Percentiles rank a stretch among this genome's conserved stretches.
phyloP scores from a whole-genome alignment of 805 yeast genomes.

The Helenozyma rhizophorensis region DNA sequence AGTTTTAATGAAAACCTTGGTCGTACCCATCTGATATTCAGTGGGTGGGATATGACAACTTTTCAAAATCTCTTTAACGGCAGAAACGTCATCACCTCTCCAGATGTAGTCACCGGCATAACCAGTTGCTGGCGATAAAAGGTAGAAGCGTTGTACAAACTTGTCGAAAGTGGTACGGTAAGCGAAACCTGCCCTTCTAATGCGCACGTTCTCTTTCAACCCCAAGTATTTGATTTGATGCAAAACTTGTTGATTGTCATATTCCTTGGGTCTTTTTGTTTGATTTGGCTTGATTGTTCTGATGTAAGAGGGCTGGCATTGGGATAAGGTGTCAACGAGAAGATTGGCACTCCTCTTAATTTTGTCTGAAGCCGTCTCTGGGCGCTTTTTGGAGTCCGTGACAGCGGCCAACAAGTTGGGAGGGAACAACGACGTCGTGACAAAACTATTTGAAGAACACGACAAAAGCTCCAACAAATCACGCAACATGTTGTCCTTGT shows the following conservation, averaged over 20 bases:
- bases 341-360: constrained; percentile 89
- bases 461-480: constrained; percentile 78
- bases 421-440: constrained; percentile 49
- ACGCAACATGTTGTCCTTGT: constrained; percentile 88
- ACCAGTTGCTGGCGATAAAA: constrained; percentile 83
- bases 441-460: constrained; percentile 66
- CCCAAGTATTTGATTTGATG: constrained; percentile 97
- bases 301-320: constrained; percentile 92
- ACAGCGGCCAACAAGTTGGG: constrained; percentile 30
- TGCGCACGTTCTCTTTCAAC: constrained; percentile 92
- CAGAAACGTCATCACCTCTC: constrained; percentile 51
- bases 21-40: constrained; percentile 88
- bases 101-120: constrained; percentile 77
- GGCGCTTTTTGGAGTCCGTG: constrained; percentile 65
- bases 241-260: constrained; percentile 81
- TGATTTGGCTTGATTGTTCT: constrained; percentile 98
- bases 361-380: constrained; percentile 95
- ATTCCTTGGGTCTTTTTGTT: constrained; percentile 84
- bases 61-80: constrained; percentile 46
- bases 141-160: constrained; percentile 89
- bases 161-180: constrained; percentile 95
- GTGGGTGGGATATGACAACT: constrained; percentile 64
- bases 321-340: constrained; percentile 81
- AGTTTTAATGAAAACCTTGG: constrained; percentile 90
- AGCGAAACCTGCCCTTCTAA: constrained; percentile 98